Percentiles rank a stretch among this genome's conserved stretches.
Conservation (phyloP, 371 early-diverging fungal genomes). For the Mucor sp. region DNA sequence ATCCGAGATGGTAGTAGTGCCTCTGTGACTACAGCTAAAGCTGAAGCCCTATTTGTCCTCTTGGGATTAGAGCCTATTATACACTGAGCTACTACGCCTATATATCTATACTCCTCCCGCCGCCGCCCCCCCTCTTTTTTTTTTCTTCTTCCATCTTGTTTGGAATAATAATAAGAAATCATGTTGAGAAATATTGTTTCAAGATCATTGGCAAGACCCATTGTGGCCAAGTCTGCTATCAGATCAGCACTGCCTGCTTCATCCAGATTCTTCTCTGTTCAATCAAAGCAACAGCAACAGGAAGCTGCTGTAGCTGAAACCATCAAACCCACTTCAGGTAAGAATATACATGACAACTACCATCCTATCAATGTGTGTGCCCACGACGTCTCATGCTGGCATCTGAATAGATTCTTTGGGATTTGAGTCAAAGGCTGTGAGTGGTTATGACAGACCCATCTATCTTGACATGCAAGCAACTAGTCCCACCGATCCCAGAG, state of each 20-base stretch:
- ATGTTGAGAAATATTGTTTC: constrained; percentile 22
- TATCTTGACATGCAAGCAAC: constrained; percentile 99
- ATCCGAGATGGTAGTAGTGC: not conserved
- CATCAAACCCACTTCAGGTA: constrained; percentile 20
- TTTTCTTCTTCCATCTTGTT: not conserved
- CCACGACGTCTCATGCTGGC: not conserved
- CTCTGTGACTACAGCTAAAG: not conserved
- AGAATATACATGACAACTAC: not conserved
- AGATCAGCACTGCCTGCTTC: not conserved
- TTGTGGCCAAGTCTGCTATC: not conserved
- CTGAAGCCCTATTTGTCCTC: not conserved
- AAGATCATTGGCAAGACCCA: constrained; percentile 14
- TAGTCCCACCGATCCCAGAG: constrained; percentile 97
- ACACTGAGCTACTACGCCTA: not conserved
- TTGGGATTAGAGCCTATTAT: not conserved
- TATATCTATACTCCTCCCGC: not conserved
- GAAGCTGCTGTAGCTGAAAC: constrained; percentile 5
- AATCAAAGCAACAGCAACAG: constrained; percentile 2
- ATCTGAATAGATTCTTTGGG: constrained; percentile 56
- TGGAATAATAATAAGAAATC: not conserved
- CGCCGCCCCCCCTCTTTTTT: not conserved
- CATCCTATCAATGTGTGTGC: not conserved
- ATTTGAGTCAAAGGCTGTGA: constrained; percentile 48
- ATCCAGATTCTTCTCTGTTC: constrained; percentile 7
- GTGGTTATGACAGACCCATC: constrained; percentile 65